Conservation (phyloP, 176 grass and related monocot species). For the Eleusine coracana region DNA sequence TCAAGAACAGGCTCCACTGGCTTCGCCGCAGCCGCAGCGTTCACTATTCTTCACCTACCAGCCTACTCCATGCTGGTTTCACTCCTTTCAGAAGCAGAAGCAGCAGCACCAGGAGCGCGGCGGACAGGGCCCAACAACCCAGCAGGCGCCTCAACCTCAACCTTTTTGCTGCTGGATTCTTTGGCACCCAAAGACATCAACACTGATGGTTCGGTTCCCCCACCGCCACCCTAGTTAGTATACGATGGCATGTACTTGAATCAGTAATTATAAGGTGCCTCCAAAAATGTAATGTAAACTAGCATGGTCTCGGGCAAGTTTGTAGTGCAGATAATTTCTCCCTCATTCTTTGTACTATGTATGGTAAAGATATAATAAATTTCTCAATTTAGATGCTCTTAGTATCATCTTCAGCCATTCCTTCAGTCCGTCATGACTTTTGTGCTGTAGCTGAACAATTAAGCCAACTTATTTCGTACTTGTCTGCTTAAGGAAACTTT, state of each 20-base stretch:
- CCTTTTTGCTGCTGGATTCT: slow-evolving; percentile 46
- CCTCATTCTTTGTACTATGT: slow-evolving; percentile 42
- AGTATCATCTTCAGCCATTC: slow-evolving; percentile 9
- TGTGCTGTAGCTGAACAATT: slow-evolving; percentile 3
- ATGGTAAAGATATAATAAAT: slow-evolving; percentile 35
- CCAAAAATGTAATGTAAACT: slow-evolving; percentile 19
- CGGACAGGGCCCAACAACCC: slow-evolving; percentile 37
- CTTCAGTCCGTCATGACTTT: not conserved
- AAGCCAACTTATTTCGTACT: not conserved
- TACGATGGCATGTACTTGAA: not conserved
- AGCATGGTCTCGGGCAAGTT: slow-evolving; percentile 22
- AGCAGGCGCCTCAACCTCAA: slow-evolving; percentile 33
- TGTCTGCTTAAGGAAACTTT: not conserved
- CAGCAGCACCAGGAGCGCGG: slow-evolving; percentile 40
- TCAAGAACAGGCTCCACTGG: slow-evolving; percentile 45
- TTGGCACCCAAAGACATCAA: slow-evolving; percentile 31
- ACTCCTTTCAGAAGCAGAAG: slow-evolving; percentile 53
- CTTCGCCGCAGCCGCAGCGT: slow-evolving; percentile 67
- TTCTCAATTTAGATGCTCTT: slow-evolving; percentile 1
- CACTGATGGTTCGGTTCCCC: not conserved
- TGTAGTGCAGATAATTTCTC: slow-evolving; percentile 10
- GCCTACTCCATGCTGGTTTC: slow-evolving; percentile 33
- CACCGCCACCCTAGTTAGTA: not conserved
- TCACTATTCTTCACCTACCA: slow-evolving; percentile 55
- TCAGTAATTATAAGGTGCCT: slow-evolving; percentile 7